Evolutionary conservation across 1,284 basidiomycete species (phyloP).

Genomic region (Trametes versicolor): DNA sequence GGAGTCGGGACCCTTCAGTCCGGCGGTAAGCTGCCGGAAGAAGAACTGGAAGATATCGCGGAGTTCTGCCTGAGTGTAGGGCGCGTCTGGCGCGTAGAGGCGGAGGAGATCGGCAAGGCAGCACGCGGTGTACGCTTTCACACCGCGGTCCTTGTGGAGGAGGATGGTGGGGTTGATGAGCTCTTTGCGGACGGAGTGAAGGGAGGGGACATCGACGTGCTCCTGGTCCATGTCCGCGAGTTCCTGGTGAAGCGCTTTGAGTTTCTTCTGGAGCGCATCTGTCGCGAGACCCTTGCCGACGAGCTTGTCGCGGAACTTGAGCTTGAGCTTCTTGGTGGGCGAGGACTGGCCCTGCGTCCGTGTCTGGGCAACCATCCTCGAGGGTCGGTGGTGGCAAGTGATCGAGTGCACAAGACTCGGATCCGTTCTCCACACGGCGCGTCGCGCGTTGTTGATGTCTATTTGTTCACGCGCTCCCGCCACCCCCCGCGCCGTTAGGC

Average conservation of each 20-base stretch:
- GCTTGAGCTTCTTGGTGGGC: constrained; percentile 69
- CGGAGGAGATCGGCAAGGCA: constrained; percentile 95
- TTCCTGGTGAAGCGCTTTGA: constrained; percentile 84
- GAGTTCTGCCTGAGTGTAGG: constrained; percentile 89
- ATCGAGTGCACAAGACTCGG: constrained; percentile 8
- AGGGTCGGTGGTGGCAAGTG: constrained; percentile 10
- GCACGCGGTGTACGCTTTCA: constrained; percentile 94
- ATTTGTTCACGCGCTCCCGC: constrained; percentile 30
- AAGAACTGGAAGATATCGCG: constrained; percentile 97
- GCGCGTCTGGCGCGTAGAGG: constrained; percentile 96
- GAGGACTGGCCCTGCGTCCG: constrained; percentile 61
- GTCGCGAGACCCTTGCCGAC: constrained; percentile 74
- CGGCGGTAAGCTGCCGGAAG: constrained; percentile 81
- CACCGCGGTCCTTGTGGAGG: constrained; percentile 93
- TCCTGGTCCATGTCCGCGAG: constrained; percentile 92
- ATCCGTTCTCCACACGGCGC: constrained; percentile 24
- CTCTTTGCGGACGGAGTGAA: constrained; percentile 79
- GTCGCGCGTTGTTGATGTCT: constrained; percentile 40
- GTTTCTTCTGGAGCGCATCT: constrained; percentile 84
- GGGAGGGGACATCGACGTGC: constrained; percentile 76
- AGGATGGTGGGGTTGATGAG: constrained; percentile 85
- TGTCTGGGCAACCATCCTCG: constrained; percentile 75
- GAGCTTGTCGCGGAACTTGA: constrained; percentile 84
- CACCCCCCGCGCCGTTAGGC: neutral
- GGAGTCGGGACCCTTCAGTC: constrained; percentile 76